Conservation (phyloP, 2,329 filamentous ascomycete species). For the Claviceps africana region DNA sequence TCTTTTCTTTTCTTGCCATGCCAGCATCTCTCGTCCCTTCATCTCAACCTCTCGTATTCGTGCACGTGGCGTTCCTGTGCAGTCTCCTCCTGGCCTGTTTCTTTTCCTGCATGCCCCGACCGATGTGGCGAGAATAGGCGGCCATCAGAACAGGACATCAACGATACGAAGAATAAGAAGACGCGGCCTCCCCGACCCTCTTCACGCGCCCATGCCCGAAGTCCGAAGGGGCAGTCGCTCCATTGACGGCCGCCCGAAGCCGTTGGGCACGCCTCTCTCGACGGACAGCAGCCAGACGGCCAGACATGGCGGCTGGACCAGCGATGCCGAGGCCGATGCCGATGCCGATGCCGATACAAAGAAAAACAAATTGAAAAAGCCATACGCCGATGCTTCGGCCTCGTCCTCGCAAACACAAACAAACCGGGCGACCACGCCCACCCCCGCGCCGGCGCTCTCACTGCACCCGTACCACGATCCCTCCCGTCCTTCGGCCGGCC, state of each 20-base stretch:
- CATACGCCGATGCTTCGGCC: background rate
- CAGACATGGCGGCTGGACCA: background rate
- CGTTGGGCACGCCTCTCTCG: background rate
- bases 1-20: background rate
- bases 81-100: too few relatives aligned
- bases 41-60: too few relatives aligned
- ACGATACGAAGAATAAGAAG: background rate
- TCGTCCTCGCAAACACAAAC: conserved; percentile 1
- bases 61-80: too few relatives aligned
- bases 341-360: too few relatives aligned
- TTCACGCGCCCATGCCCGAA: conserved; percentile 14
- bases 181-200: background rate
- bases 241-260: conserved; percentile 8
- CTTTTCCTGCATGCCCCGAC: too few relatives aligned
- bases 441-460: too few relatives aligned
- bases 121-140: too few relatives aligned
- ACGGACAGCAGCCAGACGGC: background rate
- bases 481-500: background rate
- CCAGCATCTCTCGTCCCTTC: too few relatives aligned
- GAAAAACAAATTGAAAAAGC: background rate
- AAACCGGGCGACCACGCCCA: too few relatives aligned
- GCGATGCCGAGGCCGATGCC: too few relatives aligned
- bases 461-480: background rate
- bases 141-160: too few relatives aligned
- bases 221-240: conserved; percentile 15